Evolutionary conservation across 2,329 filamentous ascomycete genomes (phyloP).

Genomic region (Lomentospora prolificans): DNA sequence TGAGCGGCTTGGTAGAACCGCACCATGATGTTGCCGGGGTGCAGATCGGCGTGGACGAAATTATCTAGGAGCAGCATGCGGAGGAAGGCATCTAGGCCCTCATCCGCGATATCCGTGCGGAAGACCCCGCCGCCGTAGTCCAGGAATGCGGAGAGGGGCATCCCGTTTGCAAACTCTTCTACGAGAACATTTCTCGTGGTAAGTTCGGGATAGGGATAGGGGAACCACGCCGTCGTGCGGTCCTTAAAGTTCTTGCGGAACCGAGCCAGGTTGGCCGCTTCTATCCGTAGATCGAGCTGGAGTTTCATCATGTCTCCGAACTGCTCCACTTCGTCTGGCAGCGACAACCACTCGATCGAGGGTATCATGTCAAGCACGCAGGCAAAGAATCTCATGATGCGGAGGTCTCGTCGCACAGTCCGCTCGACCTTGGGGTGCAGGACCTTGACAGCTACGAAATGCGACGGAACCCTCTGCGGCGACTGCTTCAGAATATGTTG

Average conservation of each 20-base stretch:
- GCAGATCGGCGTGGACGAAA: conserved; percentile 91
- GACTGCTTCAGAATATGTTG: conserved; percentile 79
- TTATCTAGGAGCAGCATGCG: conserved; percentile 97
- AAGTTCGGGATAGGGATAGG: conserved; percentile 85
- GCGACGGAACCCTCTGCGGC: conserved; percentile 76
- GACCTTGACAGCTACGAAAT: conserved; percentile 92
- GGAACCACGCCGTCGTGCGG: conserved; percentile 90
- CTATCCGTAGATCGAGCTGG: conserved; percentile 91
- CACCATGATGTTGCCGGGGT: conserved; percentile 98
- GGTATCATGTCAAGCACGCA: conserved; percentile 74
- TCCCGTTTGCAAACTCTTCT: conserved; percentile 92
- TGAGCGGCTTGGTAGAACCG: conserved; percentile 84
- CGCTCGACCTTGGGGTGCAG: conserved; percentile 86
- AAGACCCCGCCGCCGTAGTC: conserved; percentile 87
- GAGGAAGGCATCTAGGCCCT: conserved; percentile 89
- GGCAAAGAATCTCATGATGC: conserved; percentile 92
- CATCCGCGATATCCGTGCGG: conserved; percentile 87
- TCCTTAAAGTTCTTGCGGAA: conserved; percentile 89
- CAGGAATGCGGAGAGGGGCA: conserved; percentile 82
- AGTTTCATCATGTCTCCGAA: conserved; percentile 98
- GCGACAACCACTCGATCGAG: conserved; percentile 92
- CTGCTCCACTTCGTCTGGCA: conserved; percentile 86
- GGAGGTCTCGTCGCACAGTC: conserved; percentile 78
- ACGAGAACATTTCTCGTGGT: conserved; percentile 87
- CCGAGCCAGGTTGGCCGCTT: conserved; percentile 77